These are phyloP conservation scores for Kodamaea fungicola DNA, from an alignment of 1,139 yeast species.

Conservation along the genomic window DNA sequence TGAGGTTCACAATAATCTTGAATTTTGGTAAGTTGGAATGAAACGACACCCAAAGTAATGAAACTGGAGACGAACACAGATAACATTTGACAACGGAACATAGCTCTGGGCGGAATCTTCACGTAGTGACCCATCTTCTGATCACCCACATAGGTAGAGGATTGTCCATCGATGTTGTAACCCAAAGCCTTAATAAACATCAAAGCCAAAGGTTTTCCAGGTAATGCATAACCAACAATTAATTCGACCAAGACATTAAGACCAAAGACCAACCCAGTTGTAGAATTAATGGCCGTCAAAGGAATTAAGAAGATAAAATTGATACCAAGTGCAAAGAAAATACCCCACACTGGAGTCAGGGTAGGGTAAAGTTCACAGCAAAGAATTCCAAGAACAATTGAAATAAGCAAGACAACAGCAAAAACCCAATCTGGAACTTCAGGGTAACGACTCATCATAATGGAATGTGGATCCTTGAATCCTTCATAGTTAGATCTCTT, in stretches of 20 bases:
- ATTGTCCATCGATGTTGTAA: constrained; percentile 51
- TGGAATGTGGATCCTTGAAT: constrained; percentile 13
- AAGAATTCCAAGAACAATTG: constrained; percentile 13
- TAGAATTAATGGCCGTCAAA: constrained; percentile 25
- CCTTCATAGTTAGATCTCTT: constrained; percentile 8
- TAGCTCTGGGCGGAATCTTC: constrained; percentile 57
- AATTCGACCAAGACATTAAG: constrained; percentile 39
- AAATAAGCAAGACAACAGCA: constrained; percentile 9
- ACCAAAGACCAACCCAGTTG: constrained; percentile 37
- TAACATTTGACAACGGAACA: constrained; percentile 56
- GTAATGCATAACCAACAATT: constrained; percentile 38
- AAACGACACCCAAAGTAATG: constrained; percentile 49
- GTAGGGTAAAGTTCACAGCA: constrained; percentile 17
- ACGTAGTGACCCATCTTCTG: constrained; percentile 62
- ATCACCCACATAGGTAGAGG: constrained; percentile 51
- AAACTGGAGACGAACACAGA: constrained; percentile 42
- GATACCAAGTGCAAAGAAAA: constrained; percentile 19
- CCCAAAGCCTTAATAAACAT: constrained; percentile 37
- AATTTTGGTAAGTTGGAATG: constrained; percentile 49
- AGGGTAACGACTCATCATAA: constrained; percentile 11
- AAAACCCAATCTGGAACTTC: constrained; percentile 17
- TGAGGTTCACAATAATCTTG: constrained; percentile 43
- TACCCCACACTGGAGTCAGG: constrained; percentile 19
- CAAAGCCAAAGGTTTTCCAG: constrained; percentile 37
- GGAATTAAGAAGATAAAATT: constrained; percentile 18